A percentile compares a stretch with the other conserved stretches of the same genome.
phyloP scores from a whole-genome alignment of 495 filamentous ascomycete species.

The Podospora bellae-mahoneyi region DNA sequence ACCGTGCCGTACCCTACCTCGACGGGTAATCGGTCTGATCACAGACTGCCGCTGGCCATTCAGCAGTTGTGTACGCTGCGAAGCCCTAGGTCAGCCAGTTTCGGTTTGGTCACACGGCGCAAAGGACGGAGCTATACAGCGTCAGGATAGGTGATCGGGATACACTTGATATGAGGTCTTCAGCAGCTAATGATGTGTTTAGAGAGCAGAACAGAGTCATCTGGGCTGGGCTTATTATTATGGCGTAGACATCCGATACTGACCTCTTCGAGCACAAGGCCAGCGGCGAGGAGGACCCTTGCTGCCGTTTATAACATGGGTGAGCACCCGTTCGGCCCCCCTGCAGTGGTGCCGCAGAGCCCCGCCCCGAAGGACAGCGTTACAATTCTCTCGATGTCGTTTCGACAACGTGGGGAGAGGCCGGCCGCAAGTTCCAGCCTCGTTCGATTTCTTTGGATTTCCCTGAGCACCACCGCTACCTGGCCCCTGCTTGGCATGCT shows the following conservation, averaged over 20 bases:
- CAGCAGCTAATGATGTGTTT: not conserved
- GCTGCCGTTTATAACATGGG: conserved; percentile 15
- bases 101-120: conserved; percentile 15
- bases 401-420: conserved; percentile 18
- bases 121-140: not conserved
- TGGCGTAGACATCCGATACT: not conserved
- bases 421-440: not conserved
- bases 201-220: not conserved
- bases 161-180: not conserved
- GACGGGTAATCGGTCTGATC: conserved; percentile 28
- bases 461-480: not conserved
- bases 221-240: not conserved
- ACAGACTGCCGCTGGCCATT: conserved; percentile 11
- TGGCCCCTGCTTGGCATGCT: conserved; percentile 17
- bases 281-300: conserved; percentile 6
- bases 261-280: not conserved
- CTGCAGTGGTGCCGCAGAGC: conserved; percentile 20
- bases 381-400: conserved; percentile 5
- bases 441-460: conserved; percentile 12
- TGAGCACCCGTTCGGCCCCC: not conserved
- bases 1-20: conserved; percentile 26
- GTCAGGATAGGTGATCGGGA: not conserved
- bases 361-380: conserved; percentile 3
- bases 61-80: conserved; percentile 7
- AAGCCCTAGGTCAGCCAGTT: conserved; percentile 13